Evolutionary conservation across 1,139 yeast genomes (phyloP).

Genomic region (Scheffersomyces illinoinensis): DNA sequence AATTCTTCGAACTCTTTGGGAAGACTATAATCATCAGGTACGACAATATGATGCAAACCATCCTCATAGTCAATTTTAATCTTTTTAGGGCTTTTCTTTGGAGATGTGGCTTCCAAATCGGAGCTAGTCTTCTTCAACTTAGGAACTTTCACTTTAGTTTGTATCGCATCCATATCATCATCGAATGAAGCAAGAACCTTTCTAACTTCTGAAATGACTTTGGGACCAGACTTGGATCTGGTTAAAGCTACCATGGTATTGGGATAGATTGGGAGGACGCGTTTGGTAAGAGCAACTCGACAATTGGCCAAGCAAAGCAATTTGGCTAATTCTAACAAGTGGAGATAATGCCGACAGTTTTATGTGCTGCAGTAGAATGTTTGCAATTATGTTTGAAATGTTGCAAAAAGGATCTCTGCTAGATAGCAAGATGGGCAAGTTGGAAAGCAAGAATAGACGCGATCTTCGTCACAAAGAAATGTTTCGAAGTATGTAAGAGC

Average conservation of each 20-base stretch:
- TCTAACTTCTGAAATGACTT: not conserved
- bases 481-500: not conserved
- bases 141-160: not conserved
- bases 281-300: not conserved
- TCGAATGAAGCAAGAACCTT: not conserved
- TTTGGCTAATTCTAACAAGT: not conserved
- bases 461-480: not conserved
- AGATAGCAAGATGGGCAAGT: not conserved
- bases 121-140: not conserved
- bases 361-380: not conserved
- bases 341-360: not conserved
- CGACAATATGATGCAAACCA: constrained; percentile 21
- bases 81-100: constrained; percentile 1
- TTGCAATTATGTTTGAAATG: not conserved
- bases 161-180: not conserved
- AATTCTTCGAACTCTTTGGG: constrained; percentile 40
- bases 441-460: not conserved
- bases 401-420: not conserved
- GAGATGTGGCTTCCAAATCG: not conserved
- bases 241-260: not conserved
- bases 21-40: constrained; percentile 29
- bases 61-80: constrained; percentile 27
- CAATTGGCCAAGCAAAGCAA: not conserved
- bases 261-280: not conserved
- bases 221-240: not conserved